phyloP scores from a whole-genome alignment of 139 green algal species.

The Nannochloris sp. region DNA sequence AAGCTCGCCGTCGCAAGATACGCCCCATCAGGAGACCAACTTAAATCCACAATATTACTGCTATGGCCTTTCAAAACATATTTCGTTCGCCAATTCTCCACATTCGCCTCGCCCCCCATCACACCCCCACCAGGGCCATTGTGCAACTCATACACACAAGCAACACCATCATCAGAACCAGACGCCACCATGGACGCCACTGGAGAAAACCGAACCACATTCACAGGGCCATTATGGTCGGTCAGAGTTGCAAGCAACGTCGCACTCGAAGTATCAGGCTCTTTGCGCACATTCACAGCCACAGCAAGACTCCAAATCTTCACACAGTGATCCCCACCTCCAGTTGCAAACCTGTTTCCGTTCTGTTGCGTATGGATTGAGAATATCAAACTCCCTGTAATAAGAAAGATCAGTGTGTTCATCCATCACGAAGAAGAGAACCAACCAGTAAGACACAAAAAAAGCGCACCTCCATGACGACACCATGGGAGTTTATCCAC shows the following conservation, averaged over 20 bases:
- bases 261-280: constrained; percentile 32
- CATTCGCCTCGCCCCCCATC: constrained; percentile 29
- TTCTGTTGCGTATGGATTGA: constrained; percentile 53
- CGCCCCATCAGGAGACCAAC: constrained; percentile 66
- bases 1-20: constrained; percentile 69
- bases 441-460: background rate
- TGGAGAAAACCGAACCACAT: constrained; percentile 70
- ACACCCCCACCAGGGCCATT: constrained; percentile 28
- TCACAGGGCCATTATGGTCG: constrained; percentile 67
- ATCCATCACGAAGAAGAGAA: background rate
- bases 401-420: background rate
- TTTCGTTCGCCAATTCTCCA: constrained; percentile 80
- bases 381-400: constrained; percentile 42
- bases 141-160: constrained; percentile 58
- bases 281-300: constrained; percentile 39
- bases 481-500: constrained; percentile 44
- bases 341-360: constrained; percentile 60
- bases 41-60: constrained; percentile 76
- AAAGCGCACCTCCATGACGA: constrained; percentile 32
- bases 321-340: constrained; percentile 52
- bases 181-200: constrained; percentile 35
- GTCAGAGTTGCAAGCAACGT: constrained; percentile 65
- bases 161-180: constrained; percentile 64
- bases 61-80: constrained; percentile 59
- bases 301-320: constrained; percentile 63